Conservation (phyloP, 495 filamentous ascomycete genomes). For the Hyaloscypha bicolor region DNA sequence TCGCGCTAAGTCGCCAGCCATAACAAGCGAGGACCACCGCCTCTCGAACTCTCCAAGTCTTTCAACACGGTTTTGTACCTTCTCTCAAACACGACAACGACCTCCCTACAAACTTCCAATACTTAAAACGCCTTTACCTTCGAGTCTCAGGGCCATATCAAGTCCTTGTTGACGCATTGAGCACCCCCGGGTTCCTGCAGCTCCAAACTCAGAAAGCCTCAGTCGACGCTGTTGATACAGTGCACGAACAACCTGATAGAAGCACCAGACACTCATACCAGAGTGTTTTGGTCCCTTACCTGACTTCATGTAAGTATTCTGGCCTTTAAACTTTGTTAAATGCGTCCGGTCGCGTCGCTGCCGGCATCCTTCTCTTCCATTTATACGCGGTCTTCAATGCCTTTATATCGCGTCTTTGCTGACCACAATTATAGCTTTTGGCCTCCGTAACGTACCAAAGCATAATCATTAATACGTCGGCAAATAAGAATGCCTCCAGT, state of each 20-base stretch:
- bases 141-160: neutral
- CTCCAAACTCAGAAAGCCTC: conserved; percentile 1
- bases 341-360: conserved; percentile 23
- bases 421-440: conserved; percentile 18
- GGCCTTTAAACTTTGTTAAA: neutral
- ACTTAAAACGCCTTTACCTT: conserved; percentile 10
- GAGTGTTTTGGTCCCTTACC: conserved; percentile 7
- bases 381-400: conserved; percentile 19
- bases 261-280: conserved; percentile 9
- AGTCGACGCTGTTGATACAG: conserved; percentile 31
- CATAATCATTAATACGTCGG: conserved; percentile 31
- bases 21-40: conserved; percentile 29
- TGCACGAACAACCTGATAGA: neutral
- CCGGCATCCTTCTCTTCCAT: neutral
- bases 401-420: conserved; percentile 31
- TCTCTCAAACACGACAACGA: conserved; percentile 23
- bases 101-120: conserved; percentile 14
- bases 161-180: conserved; percentile 24
- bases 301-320: conserved; percentile 27
- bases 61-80: conserved; percentile 20
- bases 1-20: conserved; percentile 33
- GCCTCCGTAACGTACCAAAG: conserved; percentile 16
- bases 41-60: conserved; percentile 16
- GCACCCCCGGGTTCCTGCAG: conserved; percentile 12
- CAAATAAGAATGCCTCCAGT: conserved; percentile 52